These are phyloP conservation scores for Lichtheimia ramosa DNA, from an alignment of 371 early-diverging fungal species.

Conservation along the genomic window DNA sequence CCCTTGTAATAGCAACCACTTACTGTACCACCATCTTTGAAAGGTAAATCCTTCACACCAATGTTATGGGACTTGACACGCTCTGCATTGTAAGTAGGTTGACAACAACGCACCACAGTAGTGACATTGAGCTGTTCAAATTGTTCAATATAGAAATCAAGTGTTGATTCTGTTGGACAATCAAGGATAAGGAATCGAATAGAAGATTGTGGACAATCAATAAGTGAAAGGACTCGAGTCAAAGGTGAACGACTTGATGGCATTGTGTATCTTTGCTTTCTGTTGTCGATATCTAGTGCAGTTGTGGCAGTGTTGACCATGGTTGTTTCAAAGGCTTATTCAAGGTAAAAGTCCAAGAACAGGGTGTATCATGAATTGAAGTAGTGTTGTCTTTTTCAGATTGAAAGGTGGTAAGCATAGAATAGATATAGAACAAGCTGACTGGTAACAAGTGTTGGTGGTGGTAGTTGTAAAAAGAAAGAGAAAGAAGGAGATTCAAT, in stretches of 20 bases:
- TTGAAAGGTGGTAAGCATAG: no score
- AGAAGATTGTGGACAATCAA: slow-evolving; percentile 18
- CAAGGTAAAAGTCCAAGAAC: no score
- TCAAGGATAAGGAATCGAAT: slow-evolving; percentile 86
- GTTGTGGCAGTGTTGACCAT: no score
- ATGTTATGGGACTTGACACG: slow-evolving; percentile 60
- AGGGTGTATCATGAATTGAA: no score
- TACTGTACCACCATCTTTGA: slow-evolving; percentile 64
- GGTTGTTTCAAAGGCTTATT: no score
- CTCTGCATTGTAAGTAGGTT: slow-evolving; percentile 79
- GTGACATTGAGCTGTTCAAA: slow-evolving; percentile 71
- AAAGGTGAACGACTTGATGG: slow-evolving; percentile 5
- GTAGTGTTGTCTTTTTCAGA: no score
- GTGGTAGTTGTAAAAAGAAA: no score
- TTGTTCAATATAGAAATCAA: slow-evolving; percentile 76
- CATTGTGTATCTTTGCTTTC: background rate
- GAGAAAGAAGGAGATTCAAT: no score
- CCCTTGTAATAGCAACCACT: slow-evolving; percentile 3
- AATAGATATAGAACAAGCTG: no score
- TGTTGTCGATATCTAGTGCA: no score
- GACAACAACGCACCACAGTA: slow-evolving; percentile 79
- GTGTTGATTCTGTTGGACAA: slow-evolving; percentile 81
- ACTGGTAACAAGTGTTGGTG: no score
- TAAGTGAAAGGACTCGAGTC: slow-evolving; percentile 13
- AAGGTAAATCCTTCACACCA: slow-evolving; percentile 32